Conservation (phyloP, 2,329 filamentous ascomycete genomes). For the Blastomyces percursus region DNA sequence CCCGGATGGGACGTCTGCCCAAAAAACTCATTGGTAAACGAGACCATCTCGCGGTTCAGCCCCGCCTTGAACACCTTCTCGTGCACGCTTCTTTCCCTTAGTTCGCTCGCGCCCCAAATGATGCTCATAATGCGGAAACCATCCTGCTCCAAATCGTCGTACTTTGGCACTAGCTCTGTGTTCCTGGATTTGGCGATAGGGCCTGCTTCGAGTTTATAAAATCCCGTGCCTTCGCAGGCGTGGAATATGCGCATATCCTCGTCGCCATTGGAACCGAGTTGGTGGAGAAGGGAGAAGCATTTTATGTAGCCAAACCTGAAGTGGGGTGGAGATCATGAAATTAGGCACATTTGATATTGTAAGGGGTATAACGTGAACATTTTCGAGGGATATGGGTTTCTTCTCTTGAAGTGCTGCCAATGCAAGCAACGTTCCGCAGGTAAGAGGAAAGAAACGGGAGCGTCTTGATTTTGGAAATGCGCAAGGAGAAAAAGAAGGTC, state of each 20-base stretch:
- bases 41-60: background rate
- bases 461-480: background rate
- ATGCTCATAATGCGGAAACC: conserved; percentile 1
- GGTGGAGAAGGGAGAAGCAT: conserved; percentile 1
- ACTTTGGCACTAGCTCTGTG: background rate
- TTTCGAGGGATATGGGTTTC: background rate
- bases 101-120: background rate
- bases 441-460: background rate
- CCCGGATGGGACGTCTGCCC: background rate
- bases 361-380: background rate
- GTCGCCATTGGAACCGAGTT: background rate
- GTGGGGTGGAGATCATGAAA: background rate
- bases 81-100: background rate
- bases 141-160: background rate
- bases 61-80: background rate
- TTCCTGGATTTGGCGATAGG: background rate
- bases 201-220: background rate
- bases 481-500: background rate
- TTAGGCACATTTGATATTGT: background rate
- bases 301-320: background rate
- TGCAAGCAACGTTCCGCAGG: background rate
- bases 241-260: background rate
- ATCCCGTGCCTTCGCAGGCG: background rate
- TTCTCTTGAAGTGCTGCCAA: background rate
- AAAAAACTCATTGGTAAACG: background rate